A percentile compares a stretch with the other conserved stretches of the same genome.
Conservation (phyloP, 176 grass and related monocot species). For the Aegilops longissima region DNA sequence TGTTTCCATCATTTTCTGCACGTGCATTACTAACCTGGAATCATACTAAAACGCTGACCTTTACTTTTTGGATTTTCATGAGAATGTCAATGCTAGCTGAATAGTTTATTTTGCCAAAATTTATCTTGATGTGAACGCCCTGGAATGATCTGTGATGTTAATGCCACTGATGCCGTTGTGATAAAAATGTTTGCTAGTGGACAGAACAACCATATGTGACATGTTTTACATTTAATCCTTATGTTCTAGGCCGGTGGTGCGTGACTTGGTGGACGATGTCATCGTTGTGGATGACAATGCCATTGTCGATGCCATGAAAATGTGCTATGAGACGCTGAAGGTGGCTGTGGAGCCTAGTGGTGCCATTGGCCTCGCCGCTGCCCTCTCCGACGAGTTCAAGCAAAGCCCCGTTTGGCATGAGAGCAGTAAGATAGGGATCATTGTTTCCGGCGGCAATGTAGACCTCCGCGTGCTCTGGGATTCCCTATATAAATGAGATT, state of each 20-base stretch:
- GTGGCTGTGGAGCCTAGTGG: conserved; percentile 82
- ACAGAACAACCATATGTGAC: not conserved
- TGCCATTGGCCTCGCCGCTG: conserved; percentile 70
- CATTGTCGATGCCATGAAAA: conserved; percentile 82
- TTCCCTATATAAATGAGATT: conserved; percentile 43
- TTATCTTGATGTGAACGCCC: not conserved
- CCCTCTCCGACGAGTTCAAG: conserved; percentile 74
- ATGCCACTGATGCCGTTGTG: not conserved
- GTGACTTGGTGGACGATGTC: conserved; percentile 82
- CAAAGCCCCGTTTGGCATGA: conserved; percentile 59
- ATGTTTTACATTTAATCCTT: conserved; percentile 10
- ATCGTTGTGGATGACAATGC: conserved; percentile 76
- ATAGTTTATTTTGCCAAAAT: not conserved
- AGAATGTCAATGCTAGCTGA: not conserved
- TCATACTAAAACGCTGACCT: not conserved
- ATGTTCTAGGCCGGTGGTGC: conserved; percentile 69
- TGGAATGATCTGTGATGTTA: not conserved
- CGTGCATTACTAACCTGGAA: not conserved
- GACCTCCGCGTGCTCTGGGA: conserved; percentile 82
- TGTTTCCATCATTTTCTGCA: not conserved
- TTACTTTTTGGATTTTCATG: not conserved
- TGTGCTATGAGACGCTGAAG: conserved; percentile 90
- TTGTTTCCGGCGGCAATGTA: conserved; percentile 85
- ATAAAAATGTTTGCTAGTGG: not conserved
- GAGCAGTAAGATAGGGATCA: conserved; percentile 74